Base-by-base conservation (phyloP, 768 basidiomycete genomes). In the Trametes meyenii region DNA sequence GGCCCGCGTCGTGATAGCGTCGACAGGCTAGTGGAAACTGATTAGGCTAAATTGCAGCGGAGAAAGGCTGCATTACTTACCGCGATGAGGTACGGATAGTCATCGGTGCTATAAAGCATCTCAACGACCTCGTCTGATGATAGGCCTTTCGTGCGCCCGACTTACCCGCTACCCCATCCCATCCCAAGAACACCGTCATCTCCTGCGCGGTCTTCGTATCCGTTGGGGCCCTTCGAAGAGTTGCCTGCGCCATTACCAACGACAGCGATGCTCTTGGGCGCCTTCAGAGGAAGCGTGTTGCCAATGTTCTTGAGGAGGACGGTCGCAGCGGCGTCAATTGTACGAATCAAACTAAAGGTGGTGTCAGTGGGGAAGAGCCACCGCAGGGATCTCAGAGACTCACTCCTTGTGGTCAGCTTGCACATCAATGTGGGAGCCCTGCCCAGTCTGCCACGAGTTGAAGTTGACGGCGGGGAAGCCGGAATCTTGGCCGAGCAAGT, bases 381-480 rank as follows among this genome's bases (percentile, higher is more conserved):
- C 11, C 19, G 36, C 5, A 33, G 19, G 7, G 11, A 26, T 26
- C 10, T 6, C n/a, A 36, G 19, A 12, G 12, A 52, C 50, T 23
- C 43, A 70, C 65, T 78, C 74, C 63, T 76, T 77, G 63, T 92
- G 90, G 69, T 89, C 82, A 16, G 70, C 85, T 68, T 86, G 85
- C 0, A 90, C 90, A 64, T 87, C 82, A 16, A 88, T 71, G 55
- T 81, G 85, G 45, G 77, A 74, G 68, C 74, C 75, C 36, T 70
- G 59, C 45, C 79, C 76, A 6, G 55, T 56, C 35, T 61, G 65
- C 79, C 78, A 80, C 0, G 81, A 75, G 67, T 92, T 82, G 71
- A 92, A 92, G 76, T 87, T 88, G 56, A 84, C 80, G 0, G 77
- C 73, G 5, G 92, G 90, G 74, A 79, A 93, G 4, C 77, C 71